These are phyloP conservation scores for Aristolochia californica DNA, from an alignment of 164 flowering plant species.

Conservation along the genomic window DNA sequence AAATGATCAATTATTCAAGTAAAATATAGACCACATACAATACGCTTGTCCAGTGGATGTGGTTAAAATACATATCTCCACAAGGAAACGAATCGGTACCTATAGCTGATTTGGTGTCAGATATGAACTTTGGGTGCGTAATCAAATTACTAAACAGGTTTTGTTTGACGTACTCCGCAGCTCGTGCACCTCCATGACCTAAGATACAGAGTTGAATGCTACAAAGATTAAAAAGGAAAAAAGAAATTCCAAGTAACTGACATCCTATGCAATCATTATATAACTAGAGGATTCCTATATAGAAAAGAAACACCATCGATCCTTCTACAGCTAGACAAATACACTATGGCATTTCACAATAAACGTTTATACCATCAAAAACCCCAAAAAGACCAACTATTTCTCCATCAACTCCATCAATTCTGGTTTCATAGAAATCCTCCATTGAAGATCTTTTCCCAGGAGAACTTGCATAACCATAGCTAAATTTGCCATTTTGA, in stretches of 20 bases:
- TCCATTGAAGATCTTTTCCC: conserved; percentile 98
- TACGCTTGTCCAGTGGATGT: background rate
- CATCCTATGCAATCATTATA: background rate
- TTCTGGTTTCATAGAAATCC: conserved; percentile 90
- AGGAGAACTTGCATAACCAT: conserved; percentile 93
- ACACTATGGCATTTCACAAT: too few relatives aligned
- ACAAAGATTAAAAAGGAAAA: background rate
- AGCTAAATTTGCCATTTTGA: conserved; percentile 91
- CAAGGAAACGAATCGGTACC: conserved; percentile 28
- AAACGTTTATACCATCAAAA: conserved; percentile 63
- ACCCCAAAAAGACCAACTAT: conserved; percentile 97
- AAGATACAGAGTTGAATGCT: conserved; percentile 4
- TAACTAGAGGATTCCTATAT: background rate
- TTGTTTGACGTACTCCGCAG: conserved; percentile 93
- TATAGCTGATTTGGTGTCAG: conserved; percentile 92
- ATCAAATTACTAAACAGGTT: conserved; percentile 91
- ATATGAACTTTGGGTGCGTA: conserved; percentile 84
- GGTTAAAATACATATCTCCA: background rate
- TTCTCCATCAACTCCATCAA: conserved; percentile 90
- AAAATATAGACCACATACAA: background rate
- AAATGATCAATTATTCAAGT: background rate
- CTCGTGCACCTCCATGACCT: conserved; percentile 99
- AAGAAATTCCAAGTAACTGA: background rate
- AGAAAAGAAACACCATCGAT: background rate
- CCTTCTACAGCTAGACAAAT: background rate